Base-by-base conservation (phyloP, 1,139 yeast genomes). In the Pichia sp. region DNA sequence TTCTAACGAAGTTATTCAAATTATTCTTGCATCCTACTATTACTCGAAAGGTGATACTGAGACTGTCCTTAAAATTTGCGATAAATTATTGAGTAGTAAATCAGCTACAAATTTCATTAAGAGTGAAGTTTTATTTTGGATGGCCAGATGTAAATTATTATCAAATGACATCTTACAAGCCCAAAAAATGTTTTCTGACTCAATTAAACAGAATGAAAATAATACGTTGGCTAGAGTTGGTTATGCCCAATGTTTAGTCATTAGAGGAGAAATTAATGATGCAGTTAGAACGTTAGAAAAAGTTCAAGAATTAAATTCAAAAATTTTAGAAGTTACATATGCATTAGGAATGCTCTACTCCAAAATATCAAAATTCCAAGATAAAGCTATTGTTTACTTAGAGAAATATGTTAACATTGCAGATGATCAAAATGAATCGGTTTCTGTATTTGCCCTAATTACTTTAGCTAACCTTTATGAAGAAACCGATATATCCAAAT, bases 101-200 rank as follows among this genome's bases (percentile, higher is more conserved):
- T 66, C 67, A 23, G 59, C 67, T 27, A 64, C 71, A 3, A 52
- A 62, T 7, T 67, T 62, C 37, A 62, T 85, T 3, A 67, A 76
- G 39, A 82, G 95, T n/a, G 95, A 86, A 54, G 84, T 92, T 23
- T 70, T 82, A 29, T 84, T 85, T 53, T 89, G 97, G 96, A 71
- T 82, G 53, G 97, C 87, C 12, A 76, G 97, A 60, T 82, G 86
- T 20, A 71, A 77, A 45, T 89, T 82, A 56, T 71, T 71, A 24
- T 63, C 71, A 30, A 67, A 70, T 4, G 53, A 87, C 56, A 79
- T 71, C 55, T 75, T 78, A 12, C 76, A 76, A 51, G 83, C 97
- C 0, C 85, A 87, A 56, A 75, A 76, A 49, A 70, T 74, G 56
- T 90, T 87, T 63, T 82, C 82, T 58, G 87, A 77, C 54, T 77